Evolutionary conservation across 2,329 filamentous ascomycete species (phyloP).

Genomic region (Ophiostoma quercus): DNA sequence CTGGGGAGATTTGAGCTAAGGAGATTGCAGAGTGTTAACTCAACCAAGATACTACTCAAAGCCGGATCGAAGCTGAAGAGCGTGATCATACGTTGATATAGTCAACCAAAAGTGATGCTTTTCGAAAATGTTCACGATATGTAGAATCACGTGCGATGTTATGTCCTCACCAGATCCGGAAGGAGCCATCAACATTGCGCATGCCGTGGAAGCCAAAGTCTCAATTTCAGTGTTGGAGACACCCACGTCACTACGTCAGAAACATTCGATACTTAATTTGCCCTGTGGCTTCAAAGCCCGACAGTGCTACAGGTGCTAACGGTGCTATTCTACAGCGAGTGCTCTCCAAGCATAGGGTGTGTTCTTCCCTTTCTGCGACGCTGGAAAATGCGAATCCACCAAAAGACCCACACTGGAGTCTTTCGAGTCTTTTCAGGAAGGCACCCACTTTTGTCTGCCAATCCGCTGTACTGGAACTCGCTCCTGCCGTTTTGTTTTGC

Average conservation of each 20-base stretch:
- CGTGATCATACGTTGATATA: background rate
- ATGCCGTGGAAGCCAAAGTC: background rate
- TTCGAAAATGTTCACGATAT: background rate
- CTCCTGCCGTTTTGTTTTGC: conserved; percentile 20
- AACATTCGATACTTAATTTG: background rate
- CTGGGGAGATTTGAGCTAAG: background rate
- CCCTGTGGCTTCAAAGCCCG: background rate
- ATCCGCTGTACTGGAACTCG: conserved; percentile 22
- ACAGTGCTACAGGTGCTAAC: background rate
- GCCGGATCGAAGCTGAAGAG: background rate
- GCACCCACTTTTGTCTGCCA: conserved; percentile 21
- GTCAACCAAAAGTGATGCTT: background rate
- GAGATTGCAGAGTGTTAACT: background rate
- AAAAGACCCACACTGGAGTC: conserved; percentile 2
- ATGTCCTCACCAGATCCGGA: background rate
- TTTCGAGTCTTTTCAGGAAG: background rate
- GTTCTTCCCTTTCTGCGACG: background rate
- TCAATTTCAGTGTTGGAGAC: background rate
- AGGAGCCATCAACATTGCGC: background rate
- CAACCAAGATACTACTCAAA: background rate
- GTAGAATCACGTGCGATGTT: background rate
- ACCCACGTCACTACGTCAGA: background rate
- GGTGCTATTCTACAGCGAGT: background rate
- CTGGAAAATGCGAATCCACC: background rate
- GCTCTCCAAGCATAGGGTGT: background rate